Conservation (phyloP, 176 grass and related monocot genomes). For the Avena sativa region DNA sequence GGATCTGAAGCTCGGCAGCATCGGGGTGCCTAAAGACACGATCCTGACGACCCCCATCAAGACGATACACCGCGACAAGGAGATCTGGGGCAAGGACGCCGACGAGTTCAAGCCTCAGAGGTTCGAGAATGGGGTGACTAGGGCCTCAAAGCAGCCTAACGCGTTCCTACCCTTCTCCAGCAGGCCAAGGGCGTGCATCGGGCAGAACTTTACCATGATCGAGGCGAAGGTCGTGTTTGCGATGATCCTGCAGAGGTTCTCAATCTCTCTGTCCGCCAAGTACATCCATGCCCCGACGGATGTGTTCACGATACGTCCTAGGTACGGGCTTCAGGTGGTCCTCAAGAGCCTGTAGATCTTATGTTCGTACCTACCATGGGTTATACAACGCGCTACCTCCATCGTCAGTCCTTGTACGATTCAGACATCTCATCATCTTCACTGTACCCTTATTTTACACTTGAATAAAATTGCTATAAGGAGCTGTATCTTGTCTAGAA, state of each 20-base stretch:
- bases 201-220: slow-evolving; percentile 56
- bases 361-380: not conserved
- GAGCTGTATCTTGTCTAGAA: not conserved
- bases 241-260: slow-evolving; percentile 57
- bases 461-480: not conserved
- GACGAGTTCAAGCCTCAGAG: slow-evolving; percentile 51
- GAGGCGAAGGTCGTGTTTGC: slow-evolving; percentile 50
- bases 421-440: not conserved
- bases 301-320: not conserved
- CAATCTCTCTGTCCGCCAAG: not conserved
- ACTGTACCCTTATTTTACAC: not conserved
- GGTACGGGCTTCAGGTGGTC: not conserved
- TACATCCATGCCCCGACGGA: not conserved
- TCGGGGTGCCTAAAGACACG: not conserved
- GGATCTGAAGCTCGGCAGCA: slow-evolving; percentile 17
- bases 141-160: slow-evolving; percentile 32
- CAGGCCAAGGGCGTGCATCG: not conserved
- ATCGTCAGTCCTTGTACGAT: not conserved
- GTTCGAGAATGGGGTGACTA: slow-evolving; percentile 45
- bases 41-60: not conserved
- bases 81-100: slow-evolving; percentile 54
- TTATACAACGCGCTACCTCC: not conserved
- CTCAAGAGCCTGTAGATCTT: not conserved
- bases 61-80: slow-evolving; percentile 25
- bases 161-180: not conserved